Evolutionary conservation across 129 eudicot genomes (phyloP), one percentile per base, ranked within the genome.

Genomic region (Oenanthe sinensis): DNA sequence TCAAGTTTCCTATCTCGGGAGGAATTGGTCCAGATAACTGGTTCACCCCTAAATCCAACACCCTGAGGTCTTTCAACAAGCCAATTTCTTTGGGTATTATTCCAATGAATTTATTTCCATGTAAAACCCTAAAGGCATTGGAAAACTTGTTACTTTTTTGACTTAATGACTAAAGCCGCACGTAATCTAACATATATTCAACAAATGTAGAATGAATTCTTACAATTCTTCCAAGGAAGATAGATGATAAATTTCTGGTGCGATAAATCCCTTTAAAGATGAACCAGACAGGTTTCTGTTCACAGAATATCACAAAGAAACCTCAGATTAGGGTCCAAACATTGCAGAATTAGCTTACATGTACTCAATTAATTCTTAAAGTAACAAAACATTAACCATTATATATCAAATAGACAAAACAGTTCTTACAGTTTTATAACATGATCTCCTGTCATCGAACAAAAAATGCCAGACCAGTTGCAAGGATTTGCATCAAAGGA

Each of bases 1-100:
- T 75, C 49, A 92, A 85, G 83, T 87, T 90, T 26, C 97, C 99
- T 16, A 96, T 77, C 82, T 92, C 90, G 52, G 78, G 86, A 68
- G 99, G 99, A 75, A 96, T 96, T 26, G 90, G 88, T 79, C 99
- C 99, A 33, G 99, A 83, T 82, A 96, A 80, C 86, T 89, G 99
- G 82, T 96, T 96, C 71, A 54, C 84, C 50, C 97, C 96, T 82
- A 96, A 88, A 89, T 96, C 99, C 84, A 96, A 89, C 75, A 85
- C 84, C 85, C 82, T 86, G 39, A 96, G 87, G 82, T 81, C 77
- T 81, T 90, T 88, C 85, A 96, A 84, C 85, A 75, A 36, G 82
- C 96, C 92, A 73, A 96, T 85, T 86, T 92, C 96, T 85, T 86
- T 96, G 26, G 99, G 99, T 74, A 96, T 92, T 67, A 89, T 76